Evolutionary conservation across 345 rosid genomes (phyloP).

Genomic region (Cardamine resedifolia): DNA sequence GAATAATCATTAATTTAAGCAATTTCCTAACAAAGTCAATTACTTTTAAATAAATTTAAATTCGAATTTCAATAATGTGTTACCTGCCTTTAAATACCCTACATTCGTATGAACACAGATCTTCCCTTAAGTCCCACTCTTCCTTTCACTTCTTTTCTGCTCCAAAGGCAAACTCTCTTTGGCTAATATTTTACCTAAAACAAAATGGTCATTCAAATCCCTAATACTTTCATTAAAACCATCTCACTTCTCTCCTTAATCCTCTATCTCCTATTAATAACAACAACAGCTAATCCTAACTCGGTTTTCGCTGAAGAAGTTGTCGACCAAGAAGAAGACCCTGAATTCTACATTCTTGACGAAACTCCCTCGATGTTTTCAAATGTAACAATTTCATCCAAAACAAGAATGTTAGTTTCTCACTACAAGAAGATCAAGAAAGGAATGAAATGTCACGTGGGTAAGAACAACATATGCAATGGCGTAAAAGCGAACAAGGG

Average conservation of each 20-base stretch:
- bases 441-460: conserved; percentile 48
- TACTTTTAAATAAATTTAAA: neutral
- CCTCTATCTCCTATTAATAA: conserved; percentile 9
- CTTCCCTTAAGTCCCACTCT: conserved; percentile 30
- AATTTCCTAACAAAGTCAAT: conserved; percentile 2
- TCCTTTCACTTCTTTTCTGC: conserved; percentile 17
- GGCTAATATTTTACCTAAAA: conserved; percentile 1
- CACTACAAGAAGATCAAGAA: conserved; percentile 47
- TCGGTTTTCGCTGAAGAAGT: conserved; percentile 28
- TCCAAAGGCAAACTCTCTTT: conserved; percentile 34
- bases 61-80: conserved; percentile 17
- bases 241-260: conserved; percentile 12
- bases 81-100: conserved; percentile 31
- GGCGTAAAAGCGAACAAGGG: conserved; percentile 63
- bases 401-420: conserved; percentile 14
- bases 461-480: conserved; percentile 46
- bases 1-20: conserved; percentile 17
- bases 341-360: conserved; percentile 30
- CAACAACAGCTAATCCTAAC: neutral
- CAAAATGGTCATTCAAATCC: conserved; percentile 27
- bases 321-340: conserved; percentile 24
- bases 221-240: conserved; percentile 17
- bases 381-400: conserved; percentile 15
- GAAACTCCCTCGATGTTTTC: conserved; percentile 32
- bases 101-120: conserved; percentile 33